Base-by-base conservation (phyloP, 2,329 filamentous ascomycete genomes). In the Alternaria arbusti region DNA sequence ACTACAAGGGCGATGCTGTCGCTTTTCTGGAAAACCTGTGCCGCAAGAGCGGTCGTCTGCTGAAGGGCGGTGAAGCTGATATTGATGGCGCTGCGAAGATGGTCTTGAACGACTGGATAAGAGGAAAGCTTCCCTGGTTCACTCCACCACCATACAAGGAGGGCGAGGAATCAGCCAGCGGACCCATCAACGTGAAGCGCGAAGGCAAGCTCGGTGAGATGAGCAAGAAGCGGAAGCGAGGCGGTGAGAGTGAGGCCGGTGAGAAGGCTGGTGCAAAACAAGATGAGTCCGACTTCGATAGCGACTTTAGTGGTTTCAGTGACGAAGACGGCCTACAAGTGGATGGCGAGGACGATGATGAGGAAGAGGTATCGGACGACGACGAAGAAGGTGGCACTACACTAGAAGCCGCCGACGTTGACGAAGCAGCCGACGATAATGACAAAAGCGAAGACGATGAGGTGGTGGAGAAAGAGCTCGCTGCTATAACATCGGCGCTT, bases 51-150 rank as follows among this genome's bases (percentile, higher is more conserved):
- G 96, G 96, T 15, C 87, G 94, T 71, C 82, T 99, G 20, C 84
- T 98, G 15, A 94, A 93, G 78, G 95, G 93, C 61, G 96, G 95
- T n/a, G 96, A 98, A 79, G 91, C 95, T 5, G 96, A 99, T 79
- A 83, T 97, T 59, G 95, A 98, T 73, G 94, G 94, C 73, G 94
- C 97, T 51, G 96, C 96, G 1, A 97, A 97, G 81, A 97, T 97
- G 89, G 91, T 99, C 1, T 83, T 99, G 63, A 98, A 97, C 74
- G 96, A 99, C 77, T 99, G 98, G 66, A 88, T 98, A 75, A 85
- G 96, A 67, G 96, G 96, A 60, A 97, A 95, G 82, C 92, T 98
- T 25, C 96, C 96, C 1, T 99, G 96, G 96, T 99, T 94, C 76
- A 96, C 92, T 0, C 89, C 93, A 9, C 90, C 94, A 10, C 93